phyloP scores from a whole-genome alignment of 352 stramenopile species.

The Phytophthora constricta region DNA sequence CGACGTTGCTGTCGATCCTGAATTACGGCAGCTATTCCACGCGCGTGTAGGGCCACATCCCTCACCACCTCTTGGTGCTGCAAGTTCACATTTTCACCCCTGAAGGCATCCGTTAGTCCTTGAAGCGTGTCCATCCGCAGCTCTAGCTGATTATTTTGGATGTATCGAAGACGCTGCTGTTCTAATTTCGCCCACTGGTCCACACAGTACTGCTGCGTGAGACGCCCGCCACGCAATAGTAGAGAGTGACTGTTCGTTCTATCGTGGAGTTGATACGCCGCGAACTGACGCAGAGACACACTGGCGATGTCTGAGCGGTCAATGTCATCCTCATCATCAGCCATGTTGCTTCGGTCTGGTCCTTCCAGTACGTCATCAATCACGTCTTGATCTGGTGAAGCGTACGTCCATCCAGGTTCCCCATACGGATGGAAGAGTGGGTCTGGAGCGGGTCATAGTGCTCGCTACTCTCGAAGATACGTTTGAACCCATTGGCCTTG shows the following conservation, averaged over 20 bases:
- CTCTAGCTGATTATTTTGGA: neutral
- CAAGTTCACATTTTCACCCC: neutral
- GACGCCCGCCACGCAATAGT: neutral
- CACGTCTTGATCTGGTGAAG: neutral
- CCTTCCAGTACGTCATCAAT: neutral
- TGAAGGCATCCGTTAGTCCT: neutral
- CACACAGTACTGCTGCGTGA: conserved; percentile 13
- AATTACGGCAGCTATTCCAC: too few relatives aligned
- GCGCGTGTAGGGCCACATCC: neutral
- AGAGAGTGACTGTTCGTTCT: neutral
- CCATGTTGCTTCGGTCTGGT: neutral
- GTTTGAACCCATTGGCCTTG: neutral
- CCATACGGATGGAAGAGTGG: conserved; percentile 11
- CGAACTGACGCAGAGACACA: neutral
- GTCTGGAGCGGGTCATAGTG: conserved; percentile 8
- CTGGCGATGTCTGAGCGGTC: neutral
- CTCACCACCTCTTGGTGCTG: neutral
- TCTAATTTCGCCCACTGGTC: conserved; percentile 17
- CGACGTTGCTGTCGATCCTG: too few relatives aligned
- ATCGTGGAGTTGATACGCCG: conserved; percentile 1
- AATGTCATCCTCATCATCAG: neutral
- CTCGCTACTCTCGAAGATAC: conserved; percentile 2
- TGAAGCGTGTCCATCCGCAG: neutral
- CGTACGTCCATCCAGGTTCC: conserved; percentile 2
- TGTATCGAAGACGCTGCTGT: neutral